These are phyloP conservation scores for Xylaria sp. DNA, from an alignment of 2,329 filamentous ascomycete genomes.

Conservation along the genomic window DNA sequence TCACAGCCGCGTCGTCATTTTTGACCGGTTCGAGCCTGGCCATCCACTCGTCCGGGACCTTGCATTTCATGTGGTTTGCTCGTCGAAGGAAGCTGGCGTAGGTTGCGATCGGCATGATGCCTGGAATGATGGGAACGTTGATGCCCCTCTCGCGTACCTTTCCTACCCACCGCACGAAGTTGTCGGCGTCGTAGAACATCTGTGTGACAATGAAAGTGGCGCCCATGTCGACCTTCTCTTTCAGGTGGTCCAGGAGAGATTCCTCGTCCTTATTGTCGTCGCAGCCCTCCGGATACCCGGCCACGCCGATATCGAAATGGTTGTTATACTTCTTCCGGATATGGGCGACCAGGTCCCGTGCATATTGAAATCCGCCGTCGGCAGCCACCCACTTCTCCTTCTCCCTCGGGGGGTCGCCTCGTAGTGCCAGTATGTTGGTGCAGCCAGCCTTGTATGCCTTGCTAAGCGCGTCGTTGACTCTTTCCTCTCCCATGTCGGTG, in stretches of 20 bases:
- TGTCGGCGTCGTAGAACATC: conserved; percentile 99
- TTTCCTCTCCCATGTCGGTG: conserved; percentile 94
- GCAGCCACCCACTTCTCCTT: conserved; percentile 91
- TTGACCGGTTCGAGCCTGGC: conserved; percentile 86
- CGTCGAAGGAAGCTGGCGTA: conserved; percentile 90
- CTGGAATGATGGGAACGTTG: conserved; percentile 79
- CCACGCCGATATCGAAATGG: conserved; percentile 97
- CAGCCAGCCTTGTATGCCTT: conserved; percentile 93
- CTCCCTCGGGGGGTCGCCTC: conserved; percentile 91
- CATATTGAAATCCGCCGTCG: conserved; percentile 87
- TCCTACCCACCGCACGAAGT: conserved; percentile 87
- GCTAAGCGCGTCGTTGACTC: conserved; percentile 84
- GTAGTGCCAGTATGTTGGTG: conserved; percentile 92
- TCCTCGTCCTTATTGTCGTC: conserved; percentile 92
- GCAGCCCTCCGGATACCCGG: conserved; percentile 92
- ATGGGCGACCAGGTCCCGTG: conserved; percentile 79
- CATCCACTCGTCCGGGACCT: conserved; percentile 80
- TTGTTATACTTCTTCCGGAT: conserved; percentile 79
- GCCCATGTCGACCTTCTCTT: conserved; percentile 95
- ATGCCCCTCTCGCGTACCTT: conserved; percentile 87
- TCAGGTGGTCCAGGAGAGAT: conserved; percentile 83
- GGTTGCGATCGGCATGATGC: conserved; percentile 94
- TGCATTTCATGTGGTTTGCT: conserved; percentile 88
- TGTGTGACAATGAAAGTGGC: conserved; percentile 95
- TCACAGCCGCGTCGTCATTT: conserved; percentile 91